Evolutionary conservation across 78 protist genomes (phyloP).

Genomic region (Carpediemonas membranifera): DNA sequence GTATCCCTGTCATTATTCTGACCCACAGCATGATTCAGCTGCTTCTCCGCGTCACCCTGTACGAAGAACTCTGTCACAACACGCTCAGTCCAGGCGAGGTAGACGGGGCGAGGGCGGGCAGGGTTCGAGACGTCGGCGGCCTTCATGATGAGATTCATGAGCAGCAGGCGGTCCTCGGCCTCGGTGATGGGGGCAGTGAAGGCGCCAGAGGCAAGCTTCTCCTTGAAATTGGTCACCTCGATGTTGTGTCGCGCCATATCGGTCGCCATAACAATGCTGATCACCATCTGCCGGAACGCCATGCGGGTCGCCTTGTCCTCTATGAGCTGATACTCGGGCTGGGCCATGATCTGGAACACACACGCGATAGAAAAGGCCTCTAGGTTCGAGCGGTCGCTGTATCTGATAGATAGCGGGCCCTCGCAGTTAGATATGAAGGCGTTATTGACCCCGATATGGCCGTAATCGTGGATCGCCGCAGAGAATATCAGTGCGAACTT

Average conservation of each 20-base stretch:
- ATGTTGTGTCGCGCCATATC: conserved; percentile 3
- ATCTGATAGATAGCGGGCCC: too few relatives aligned
- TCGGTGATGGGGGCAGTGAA: too few relatives aligned
- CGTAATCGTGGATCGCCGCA: too few relatives aligned
- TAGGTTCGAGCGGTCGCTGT: too few relatives aligned
- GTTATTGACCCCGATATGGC: too few relatives aligned
- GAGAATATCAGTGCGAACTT: too few relatives aligned
- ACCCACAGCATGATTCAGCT: neutral
- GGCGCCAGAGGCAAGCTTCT: neutral
- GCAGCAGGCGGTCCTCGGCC: neutral
- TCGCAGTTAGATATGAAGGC: too few relatives aligned
- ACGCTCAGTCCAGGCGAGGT: neutral
- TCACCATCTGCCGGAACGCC: conserved; percentile 2
- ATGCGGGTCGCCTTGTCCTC: too few relatives aligned
- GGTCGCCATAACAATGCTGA: neutral
- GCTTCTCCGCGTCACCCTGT: neutral
- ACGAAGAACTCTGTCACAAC: conserved; percentile 3
- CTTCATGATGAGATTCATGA: neutral
- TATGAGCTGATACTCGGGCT: too few relatives aligned
- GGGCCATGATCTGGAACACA: too few relatives aligned
- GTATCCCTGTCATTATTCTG: neutral
- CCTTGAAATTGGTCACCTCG: neutral
- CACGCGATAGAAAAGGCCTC: too few relatives aligned
- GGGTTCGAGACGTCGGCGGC: conserved; percentile 1
- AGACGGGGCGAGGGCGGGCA: neutral